These are phyloP conservation scores for Termitomyces sp. DNA, from an alignment of 768 basidiomycete genomes.

Conservation along the genomic window DNA sequence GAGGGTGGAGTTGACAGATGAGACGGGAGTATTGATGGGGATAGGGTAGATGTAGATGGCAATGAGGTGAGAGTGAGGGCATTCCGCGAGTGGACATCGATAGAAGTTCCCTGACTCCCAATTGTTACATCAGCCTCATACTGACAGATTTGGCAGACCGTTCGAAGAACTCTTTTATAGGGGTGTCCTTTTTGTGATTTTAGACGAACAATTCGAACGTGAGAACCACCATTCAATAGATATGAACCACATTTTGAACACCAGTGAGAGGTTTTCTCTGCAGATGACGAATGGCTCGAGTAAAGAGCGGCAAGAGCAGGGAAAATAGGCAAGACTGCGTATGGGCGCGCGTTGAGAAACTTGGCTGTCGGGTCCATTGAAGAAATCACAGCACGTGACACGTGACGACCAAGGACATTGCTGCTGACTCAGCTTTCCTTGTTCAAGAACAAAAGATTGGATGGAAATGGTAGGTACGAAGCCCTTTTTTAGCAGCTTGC, in stretches of 20 bases:
- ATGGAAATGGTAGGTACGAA: not conserved
- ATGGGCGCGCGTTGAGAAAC: slow-evolving; percentile 45
- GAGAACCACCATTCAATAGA: slow-evolving; percentile 34
- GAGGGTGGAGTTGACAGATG: not conserved
- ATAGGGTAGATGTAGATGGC: slow-evolving; percentile 1
- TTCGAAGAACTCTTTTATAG: slow-evolving; percentile 16
- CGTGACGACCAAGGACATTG: not conserved
- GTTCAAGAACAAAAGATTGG: slow-evolving; percentile 15
- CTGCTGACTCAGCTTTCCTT: slow-evolving; percentile 12
- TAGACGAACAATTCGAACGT: slow-evolving; percentile 28
- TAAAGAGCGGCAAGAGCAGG: slow-evolving; percentile 63
- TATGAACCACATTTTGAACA: slow-evolving; percentile 54
- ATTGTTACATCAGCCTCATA: slow-evolving; percentile 15
- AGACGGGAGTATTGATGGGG: slow-evolving; percentile 9
- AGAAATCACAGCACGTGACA: slow-evolving; percentile 9
- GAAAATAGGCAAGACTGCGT: slow-evolving; percentile 43
- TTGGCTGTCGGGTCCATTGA: slow-evolving; percentile 28
- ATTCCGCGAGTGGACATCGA: not conserved
- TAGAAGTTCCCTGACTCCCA: slow-evolving; percentile 4
- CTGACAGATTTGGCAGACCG: slow-evolving; percentile 28
- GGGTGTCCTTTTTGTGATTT: slow-evolving; percentile 17
- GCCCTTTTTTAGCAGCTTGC: slow-evolving; percentile 8
- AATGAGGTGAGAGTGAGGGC: not conserved
- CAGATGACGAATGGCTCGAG: slow-evolving; percentile 29
- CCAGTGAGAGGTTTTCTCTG: slow-evolving; percentile 19